Evolutionary conservation across 2,329 filamentous ascomycete genomes (phyloP).

Genomic region (Diaporthe aspalathi): DNA sequence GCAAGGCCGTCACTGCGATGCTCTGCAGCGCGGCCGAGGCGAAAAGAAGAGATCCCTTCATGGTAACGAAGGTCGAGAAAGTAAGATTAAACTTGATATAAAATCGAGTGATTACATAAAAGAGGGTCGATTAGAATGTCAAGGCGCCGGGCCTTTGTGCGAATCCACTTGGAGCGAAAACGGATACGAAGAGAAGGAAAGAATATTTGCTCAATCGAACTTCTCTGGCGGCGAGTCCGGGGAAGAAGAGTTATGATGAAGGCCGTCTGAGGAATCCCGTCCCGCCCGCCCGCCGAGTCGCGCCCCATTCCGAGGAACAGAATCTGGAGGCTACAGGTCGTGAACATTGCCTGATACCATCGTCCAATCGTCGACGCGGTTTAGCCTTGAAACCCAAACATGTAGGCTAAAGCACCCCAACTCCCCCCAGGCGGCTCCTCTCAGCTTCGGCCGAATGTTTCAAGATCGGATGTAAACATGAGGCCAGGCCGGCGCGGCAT

Average conservation of each 20-base stretch:
- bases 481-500: background rate
- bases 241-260: constrained; percentile 9
- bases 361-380: constrained; percentile 2
- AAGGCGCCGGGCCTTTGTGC: constrained; percentile 16
- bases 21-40: constrained; percentile 10
- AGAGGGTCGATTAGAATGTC: constrained; percentile 1
- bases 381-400: constrained; percentile 22
- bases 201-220: constrained; percentile 1
- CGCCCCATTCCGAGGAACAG: background rate
- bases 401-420: constrained; percentile 8
- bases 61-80: background rate
- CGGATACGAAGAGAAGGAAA: constrained; percentile 16
- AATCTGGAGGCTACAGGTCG: background rate
- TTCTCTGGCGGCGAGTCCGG: background rate
- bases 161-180: constrained; percentile 15
- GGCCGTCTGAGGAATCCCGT: background rate
- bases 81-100: background rate
- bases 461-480: constrained; percentile 26
- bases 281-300: constrained; percentile 26
- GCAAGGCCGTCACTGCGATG: constrained; percentile 21
- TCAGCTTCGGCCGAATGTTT: constrained; percentile 29
- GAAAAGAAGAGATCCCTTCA: constrained; percentile 1
- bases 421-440: background rate
- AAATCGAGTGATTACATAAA: constrained; percentile 14
- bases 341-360: background rate